A percentile compares a stretch with the other conserved stretches of the same genome.
phyloP scores from a whole-genome alignment of 306 rosid species.

The Lupinus albus region DNA sequence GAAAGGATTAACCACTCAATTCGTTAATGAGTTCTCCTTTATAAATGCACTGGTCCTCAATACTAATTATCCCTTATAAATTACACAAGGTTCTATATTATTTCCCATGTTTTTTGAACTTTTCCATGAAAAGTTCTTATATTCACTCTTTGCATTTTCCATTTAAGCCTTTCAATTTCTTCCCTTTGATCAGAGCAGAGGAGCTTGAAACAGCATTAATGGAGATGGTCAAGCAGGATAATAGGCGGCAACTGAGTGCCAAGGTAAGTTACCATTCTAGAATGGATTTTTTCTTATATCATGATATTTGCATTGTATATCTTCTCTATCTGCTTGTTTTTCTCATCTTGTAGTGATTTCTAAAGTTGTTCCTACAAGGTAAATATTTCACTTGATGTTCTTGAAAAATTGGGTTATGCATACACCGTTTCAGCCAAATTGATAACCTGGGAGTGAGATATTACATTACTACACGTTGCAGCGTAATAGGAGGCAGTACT shows the following conservation, averaged over 20 bases:
- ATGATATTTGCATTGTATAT: slow-evolving; percentile 9
- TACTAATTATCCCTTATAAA: background rate
- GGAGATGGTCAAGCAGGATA: slow-evolving; percentile 98
- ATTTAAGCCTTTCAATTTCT: slow-evolving; percentile 36
- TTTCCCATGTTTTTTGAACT: background rate
- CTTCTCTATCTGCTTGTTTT: slow-evolving; percentile 26
- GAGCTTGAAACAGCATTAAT: slow-evolving; percentile 97
- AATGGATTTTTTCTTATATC: slow-evolving; percentile 12
- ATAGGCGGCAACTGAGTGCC: slow-evolving; percentile 91
- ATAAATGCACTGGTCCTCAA: slow-evolving; percentile 17
- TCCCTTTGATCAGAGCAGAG: slow-evolving; percentile 71
- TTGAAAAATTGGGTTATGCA: slow-evolving; percentile 6
- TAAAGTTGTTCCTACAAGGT: background rate
- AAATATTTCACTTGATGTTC: background rate
- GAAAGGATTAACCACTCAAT: background rate
- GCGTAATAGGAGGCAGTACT: too few species aligned
- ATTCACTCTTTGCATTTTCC: slow-evolving; percentile 20
- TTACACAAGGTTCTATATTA: background rate
- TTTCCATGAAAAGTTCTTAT: background rate
- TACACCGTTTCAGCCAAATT: background rate
- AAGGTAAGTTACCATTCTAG: slow-evolving; percentile 58
- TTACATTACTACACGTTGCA: too few species aligned
- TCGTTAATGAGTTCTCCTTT: slow-evolving; percentile 15
- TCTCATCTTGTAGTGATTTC: slow-evolving; percentile 10
- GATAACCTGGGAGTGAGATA: background rate